Conservation (phyloP, 139 green algal genomes). For the Picochlorum sp. region DNA sequence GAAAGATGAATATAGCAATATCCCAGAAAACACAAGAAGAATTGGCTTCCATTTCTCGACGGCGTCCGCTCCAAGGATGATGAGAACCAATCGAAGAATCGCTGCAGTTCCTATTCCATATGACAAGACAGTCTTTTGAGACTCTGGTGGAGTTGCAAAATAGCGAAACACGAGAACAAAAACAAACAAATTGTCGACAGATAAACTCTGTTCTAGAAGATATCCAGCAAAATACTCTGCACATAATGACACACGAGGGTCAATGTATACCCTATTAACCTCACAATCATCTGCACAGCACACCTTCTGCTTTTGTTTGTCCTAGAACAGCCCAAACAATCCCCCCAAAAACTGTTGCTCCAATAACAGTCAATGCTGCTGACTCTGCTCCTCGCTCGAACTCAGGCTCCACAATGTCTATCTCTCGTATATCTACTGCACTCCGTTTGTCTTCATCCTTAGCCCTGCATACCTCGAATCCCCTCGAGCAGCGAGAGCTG, state of each 20-base stretch:
- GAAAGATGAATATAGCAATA: slow-evolving; percentile 81
- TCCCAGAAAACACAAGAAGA: slow-evolving; percentile 82
- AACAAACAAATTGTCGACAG: slow-evolving; percentile 97
- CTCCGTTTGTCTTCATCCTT: background rate
- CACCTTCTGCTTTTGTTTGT: slow-evolving; percentile 7
- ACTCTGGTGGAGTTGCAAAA: slow-evolving; percentile 61
- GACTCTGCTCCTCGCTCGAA: slow-evolving; percentile 20
- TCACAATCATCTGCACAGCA: slow-evolving; percentile 2
- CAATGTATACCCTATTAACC: background rate
- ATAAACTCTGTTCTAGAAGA: slow-evolving; percentile 91
- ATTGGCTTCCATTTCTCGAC: slow-evolving; percentile 80
- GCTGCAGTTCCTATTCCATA: slow-evolving; percentile 86
- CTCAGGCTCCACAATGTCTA: slow-evolving; percentile 20
- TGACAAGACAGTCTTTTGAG: slow-evolving; percentile 76
- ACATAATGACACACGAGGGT: background rate
- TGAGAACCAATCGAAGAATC: slow-evolving; percentile 77
- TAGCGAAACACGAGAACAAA: slow-evolving; percentile 97
- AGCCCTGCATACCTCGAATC: background rate
- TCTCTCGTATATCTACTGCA: background rate
- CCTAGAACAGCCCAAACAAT: slow-evolving; percentile 54
- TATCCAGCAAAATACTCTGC: slow-evolving; percentile 90
- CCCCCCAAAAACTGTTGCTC: slow-evolving; percentile 57
- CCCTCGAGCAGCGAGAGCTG: too few species aligned
- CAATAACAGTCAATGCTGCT: slow-evolving; percentile 31
- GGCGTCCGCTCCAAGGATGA: slow-evolving; percentile 69